Evolutionary conservation across 257 asterid species (phyloP).

Genomic region (Solanum chilense): DNA sequence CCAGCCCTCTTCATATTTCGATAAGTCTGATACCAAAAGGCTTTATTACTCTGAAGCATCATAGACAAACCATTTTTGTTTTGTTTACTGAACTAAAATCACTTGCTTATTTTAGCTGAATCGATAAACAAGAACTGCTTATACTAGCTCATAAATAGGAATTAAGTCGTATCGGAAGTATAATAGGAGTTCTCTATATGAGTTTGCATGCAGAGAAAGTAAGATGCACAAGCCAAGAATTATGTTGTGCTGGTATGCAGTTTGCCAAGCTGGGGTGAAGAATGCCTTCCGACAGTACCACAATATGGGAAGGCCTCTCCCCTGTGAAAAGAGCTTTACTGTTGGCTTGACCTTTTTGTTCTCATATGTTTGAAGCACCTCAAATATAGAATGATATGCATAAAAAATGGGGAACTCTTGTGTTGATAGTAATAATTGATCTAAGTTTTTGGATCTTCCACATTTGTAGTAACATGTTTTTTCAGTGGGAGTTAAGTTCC

Average conservation of each 20-base stretch:
- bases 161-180: background rate
- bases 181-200: background rate
- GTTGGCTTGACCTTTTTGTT: background rate
- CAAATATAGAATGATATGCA: background rate
- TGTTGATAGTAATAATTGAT: background rate
- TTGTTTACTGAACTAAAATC: background rate
- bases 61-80: background rate
- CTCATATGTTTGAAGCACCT: background rate
- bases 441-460: background rate
- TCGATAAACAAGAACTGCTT: background rate
- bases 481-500: background rate
- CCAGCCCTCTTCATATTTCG: background rate
- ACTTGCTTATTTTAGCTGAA: background rate
- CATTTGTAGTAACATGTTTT: background rate
- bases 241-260: background rate
- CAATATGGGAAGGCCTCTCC: background rate
- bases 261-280: background rate
- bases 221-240: background rate
- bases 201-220: background rate
- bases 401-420: background rate
- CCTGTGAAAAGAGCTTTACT: background rate
- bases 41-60: background rate
- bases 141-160: background rate
- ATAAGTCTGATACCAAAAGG: background rate
- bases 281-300: background rate